A percentile compares a stretch with the other conserved stretches of the same genome.
phyloP scores from a whole-genome alignment of 306 rosid genomes.

The Phaseolus lunatus region DNA sequence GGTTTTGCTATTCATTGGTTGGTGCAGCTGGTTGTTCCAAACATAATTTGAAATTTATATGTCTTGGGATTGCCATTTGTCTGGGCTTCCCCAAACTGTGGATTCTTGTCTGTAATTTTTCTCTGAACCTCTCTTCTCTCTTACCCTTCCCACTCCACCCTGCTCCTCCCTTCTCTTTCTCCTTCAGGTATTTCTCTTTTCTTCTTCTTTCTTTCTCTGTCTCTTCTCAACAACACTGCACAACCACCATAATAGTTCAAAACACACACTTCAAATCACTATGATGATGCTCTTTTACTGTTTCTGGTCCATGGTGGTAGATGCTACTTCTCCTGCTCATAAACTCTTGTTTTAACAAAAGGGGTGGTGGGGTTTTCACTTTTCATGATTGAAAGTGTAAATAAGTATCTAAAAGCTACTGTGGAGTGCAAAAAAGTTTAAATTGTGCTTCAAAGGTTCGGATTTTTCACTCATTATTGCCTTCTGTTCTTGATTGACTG shows the following conservation, averaged over 20 bases:
- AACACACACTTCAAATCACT: not conserved
- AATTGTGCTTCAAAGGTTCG: slow-evolving; percentile 27
- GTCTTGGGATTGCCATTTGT: slow-evolving; percentile 79
- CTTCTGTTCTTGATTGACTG: slow-evolving; percentile 37
- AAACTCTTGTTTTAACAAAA: slow-evolving; percentile 25
- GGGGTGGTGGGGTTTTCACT: slow-evolving; percentile 20
- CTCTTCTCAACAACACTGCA: not conserved
- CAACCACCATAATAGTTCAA: not conserved
- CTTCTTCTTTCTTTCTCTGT: not conserved
- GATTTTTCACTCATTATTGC: slow-evolving; percentile 34
- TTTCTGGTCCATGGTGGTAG: slow-evolving; percentile 25
- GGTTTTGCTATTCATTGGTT: slow-evolving; percentile 58
- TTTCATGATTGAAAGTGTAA: slow-evolving; percentile 41
- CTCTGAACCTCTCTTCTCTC: not conserved
- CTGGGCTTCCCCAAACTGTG: slow-evolving; percentile 59
- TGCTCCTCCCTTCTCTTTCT: slow-evolving; percentile 6
- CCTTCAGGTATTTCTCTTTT: slow-evolving; percentile 29
- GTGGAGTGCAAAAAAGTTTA: slow-evolving; percentile 36
- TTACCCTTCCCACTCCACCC: not conserved
- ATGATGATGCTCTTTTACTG: slow-evolving; percentile 39
- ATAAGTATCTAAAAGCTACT: slow-evolving; percentile 35
- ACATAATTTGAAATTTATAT: slow-evolving; percentile 64
- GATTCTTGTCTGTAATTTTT: slow-evolving; percentile 44
- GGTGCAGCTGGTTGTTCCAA: slow-evolving; percentile 76
- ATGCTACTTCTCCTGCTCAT: slow-evolving; percentile 37